Percentiles rank a stretch among this genome's conserved stretches.
These are phyloP conservation scores for Rhodotorula paludigena DNA, from an alignment of 768 basidiomycete genomes.

Conservation along the genomic window DNA sequence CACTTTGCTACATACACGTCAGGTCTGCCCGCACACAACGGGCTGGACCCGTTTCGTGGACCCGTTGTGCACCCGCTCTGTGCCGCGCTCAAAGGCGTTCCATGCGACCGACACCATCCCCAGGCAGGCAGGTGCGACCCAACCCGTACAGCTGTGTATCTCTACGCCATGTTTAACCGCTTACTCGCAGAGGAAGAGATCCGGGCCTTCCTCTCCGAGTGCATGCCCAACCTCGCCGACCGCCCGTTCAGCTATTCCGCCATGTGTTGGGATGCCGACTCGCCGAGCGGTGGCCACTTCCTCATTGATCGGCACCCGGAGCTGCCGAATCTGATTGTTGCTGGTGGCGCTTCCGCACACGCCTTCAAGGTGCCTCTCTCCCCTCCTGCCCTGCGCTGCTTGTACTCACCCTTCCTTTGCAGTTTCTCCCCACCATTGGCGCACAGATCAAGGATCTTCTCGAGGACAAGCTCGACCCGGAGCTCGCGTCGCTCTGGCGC, in stretches of 20 bases:
- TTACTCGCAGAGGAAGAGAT: not conserved
- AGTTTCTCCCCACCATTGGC: constrained; percentile 30
- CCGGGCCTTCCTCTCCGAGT: constrained; percentile 9
- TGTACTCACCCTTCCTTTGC: not conserved
- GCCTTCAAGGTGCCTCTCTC: not conserved
- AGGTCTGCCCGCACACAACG: constrained; percentile 13
- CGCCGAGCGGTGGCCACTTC: constrained; percentile 13
- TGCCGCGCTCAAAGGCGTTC: constrained; percentile 11
- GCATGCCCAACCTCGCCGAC: constrained; percentile 6
- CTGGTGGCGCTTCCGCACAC: constrained; percentile 21
- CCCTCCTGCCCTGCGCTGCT: not conserved
- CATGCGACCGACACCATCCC: constrained; percentile 29
- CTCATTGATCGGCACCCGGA: constrained; percentile 14
- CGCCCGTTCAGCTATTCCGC: constrained; percentile 7
- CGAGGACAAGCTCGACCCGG: constrained; percentile 13
- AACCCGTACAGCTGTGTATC: no score
- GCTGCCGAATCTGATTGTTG: constrained; percentile 11
- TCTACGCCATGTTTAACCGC: no score
- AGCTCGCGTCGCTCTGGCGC: constrained; percentile 7
- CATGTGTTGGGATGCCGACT: constrained; percentile 22
- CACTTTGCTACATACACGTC: not conserved
- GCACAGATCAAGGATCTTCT: constrained; percentile 4
- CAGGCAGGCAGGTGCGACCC: not conserved
- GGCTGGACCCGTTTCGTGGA: constrained; percentile 25
- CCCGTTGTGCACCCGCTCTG: not conserved